Evolutionary conservation across 2,329 filamentous ascomycete genomes (phyloP), one percentile per base, ranked within the genome.

Genomic region (Xylogone sp.): DNA sequence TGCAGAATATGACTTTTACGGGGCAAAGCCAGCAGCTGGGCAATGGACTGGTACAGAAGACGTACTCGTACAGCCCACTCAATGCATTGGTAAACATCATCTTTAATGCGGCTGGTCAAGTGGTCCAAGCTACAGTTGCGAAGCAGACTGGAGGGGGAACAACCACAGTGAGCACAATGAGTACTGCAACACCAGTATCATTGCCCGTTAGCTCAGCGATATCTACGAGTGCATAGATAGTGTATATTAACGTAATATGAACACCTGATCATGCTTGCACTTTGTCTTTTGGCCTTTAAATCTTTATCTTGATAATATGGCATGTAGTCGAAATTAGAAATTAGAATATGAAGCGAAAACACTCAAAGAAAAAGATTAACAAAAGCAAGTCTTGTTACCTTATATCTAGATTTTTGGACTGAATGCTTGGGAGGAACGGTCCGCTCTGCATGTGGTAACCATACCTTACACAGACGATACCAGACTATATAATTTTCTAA

Each of bases 1-100:
- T 74, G 59, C 69, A 70, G 51, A 83, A 83, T 65, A 84, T 85
- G 81, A 84, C 79, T 5, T 68, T 71, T 53, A 74, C 74, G 45
- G 58, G 63, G 31, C 44, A 58, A 5, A 48, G 31, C 2, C n/a
- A 54, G 49, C 57, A 63, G n/a, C 56, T 72, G 5, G 59, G 60
- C 1, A 68, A 66, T 29, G 70, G 69, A 1, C 46, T 68, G 21
- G 70, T 71, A 5, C 73, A 81, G 62, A 81, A 76, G 66, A 75
- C 73, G n/a, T 82, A 75, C 58, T 68, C 66, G 3, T 81, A 81
- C 56, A 66, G 70, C 20, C 68, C 77, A 24, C 65, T 82, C 31
- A 74, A 71, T 49, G 69, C 75, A 2, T 61, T 82, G 51, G 75
- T 82, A 13, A 73, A 82, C 51, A 78, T 82, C 52, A 69, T 82